Evolutionary conservation across 352 stramenopile species (phyloP).

Genomic region (Globisporangium lucens): DNA sequence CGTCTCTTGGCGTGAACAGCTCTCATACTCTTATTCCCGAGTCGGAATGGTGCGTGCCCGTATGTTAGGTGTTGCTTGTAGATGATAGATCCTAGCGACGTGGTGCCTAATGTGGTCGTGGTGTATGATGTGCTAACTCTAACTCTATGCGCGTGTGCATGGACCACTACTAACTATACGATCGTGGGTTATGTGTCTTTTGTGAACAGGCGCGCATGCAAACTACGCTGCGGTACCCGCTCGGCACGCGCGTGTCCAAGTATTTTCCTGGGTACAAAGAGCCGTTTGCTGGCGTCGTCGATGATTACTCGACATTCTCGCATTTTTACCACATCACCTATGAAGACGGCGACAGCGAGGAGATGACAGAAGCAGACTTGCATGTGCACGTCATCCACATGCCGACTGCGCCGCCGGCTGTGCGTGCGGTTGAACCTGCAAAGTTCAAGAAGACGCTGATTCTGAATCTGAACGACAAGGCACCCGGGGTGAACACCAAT

Average conservation of each 20-base stretch:
- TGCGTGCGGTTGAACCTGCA: slow-evolving; percentile 2
- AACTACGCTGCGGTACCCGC: slow-evolving; percentile 49
- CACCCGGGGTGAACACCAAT: slow-evolving; percentile 20
- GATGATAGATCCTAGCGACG: not conserved
- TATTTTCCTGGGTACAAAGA: slow-evolving; percentile 58
- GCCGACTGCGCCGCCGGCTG: slow-evolving; percentile 8
- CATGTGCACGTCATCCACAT: slow-evolving; percentile 33
- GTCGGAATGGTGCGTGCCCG: not conserved
- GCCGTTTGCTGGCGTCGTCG: slow-evolving; percentile 58
- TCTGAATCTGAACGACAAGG: slow-evolving; percentile 45
- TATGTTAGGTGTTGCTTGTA: not conserved
- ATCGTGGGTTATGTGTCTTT: not conserved
- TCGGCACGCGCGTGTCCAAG: slow-evolving; percentile 67
- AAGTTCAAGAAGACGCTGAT: slow-evolving; percentile 30
- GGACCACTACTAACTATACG: no score
- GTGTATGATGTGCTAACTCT: not conserved
- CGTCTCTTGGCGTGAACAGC: not conserved
- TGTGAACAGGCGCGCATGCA: slow-evolving; percentile 40
- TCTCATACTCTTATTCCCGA: not conserved
- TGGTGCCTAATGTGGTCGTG: not conserved
- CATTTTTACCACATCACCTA: slow-evolving; percentile 78
- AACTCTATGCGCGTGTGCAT: not conserved
- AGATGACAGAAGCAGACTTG: slow-evolving; percentile 79
- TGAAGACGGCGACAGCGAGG: slow-evolving; percentile 75
- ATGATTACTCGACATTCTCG: slow-evolving; percentile 41